phyloP scores from a whole-genome alignment of 352 stramenopile species.

The Thalassiosira oceanica region DNA sequence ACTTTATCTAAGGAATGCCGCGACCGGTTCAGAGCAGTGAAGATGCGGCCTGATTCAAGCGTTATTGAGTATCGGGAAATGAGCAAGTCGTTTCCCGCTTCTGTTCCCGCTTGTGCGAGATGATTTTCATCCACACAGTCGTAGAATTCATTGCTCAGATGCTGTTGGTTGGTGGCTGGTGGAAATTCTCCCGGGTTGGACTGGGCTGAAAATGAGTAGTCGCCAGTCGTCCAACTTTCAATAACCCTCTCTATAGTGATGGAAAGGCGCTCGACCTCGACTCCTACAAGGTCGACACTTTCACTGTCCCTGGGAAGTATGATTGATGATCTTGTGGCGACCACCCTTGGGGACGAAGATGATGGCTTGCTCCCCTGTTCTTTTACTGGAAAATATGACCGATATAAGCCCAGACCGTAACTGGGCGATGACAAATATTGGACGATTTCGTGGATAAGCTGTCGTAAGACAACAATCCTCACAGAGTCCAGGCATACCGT shows the following conservation, averaged over 20 bases:
- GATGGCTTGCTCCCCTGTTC: slow-evolving; percentile 12
- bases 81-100: background rate
- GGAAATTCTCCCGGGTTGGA: slow-evolving; percentile 3
- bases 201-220: slow-evolving; percentile 39
- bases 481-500: too few species aligned
- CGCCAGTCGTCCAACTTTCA: slow-evolving; percentile 42
- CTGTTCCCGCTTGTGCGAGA: slow-evolving; percentile 1
- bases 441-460: slow-evolving; percentile 72
- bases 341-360: slow-evolving; percentile 36
- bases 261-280: slow-evolving; percentile 53
- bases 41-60: slow-evolving; percentile 30
- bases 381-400: slow-evolving; percentile 42
- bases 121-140: slow-evolving; percentile 46
- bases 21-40: slow-evolving; percentile 33
- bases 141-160: slow-evolving; percentile 49
- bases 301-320: slow-evolving; percentile 63
- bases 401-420: slow-evolving; percentile 63
- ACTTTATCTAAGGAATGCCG: slow-evolving; percentile 22
- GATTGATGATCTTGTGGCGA: slow-evolving; percentile 63
- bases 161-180: slow-evolving; percentile 25
- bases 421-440: slow-evolving; percentile 73
- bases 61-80: slow-evolving; percentile 25
- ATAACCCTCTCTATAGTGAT: slow-evolving; percentile 20
- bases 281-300: slow-evolving; percentile 63
- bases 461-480: slow-evolving; percentile 62